Conservation (phyloP, 805 yeast species). For the Yamadazyma endophytica region DNA sequence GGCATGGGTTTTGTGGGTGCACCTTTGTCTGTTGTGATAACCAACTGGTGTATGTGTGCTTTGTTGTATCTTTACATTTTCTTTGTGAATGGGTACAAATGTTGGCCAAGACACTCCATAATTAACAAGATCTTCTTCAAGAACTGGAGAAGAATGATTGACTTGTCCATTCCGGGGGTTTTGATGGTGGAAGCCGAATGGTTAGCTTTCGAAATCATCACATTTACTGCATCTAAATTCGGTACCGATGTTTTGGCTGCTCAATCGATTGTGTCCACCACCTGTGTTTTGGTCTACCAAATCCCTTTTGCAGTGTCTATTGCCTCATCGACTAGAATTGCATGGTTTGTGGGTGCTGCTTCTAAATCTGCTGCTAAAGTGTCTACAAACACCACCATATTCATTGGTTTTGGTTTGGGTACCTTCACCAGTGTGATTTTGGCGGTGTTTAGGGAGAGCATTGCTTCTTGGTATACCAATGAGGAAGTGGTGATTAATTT, state of each 20-base stretch:
- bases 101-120: slow-evolving; percentile 34
- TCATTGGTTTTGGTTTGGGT: slow-evolving; percentile 30
- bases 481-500: slow-evolving; percentile 33
- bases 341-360: slow-evolving; percentile 71
- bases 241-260: slow-evolving; percentile 69
- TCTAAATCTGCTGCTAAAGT: slow-evolving; percentile 33
- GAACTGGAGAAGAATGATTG: slow-evolving; percentile 64
- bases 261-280: slow-evolving; percentile 66
- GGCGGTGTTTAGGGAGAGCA: slow-evolving; percentile 26
- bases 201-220: slow-evolving; percentile 71
- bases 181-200: slow-evolving; percentile 77
- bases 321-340: slow-evolving; percentile 72
- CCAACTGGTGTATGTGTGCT: slow-evolving; percentile 67
- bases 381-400: slow-evolving; percentile 35
- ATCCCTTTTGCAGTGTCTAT: slow-evolving; percentile 73
- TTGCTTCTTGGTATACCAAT: slow-evolving; percentile 40
- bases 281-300: slow-evolving; percentile 66
- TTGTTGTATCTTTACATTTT: slow-evolving; percentile 47
- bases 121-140: slow-evolving; percentile 25
- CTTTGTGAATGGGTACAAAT: slow-evolving; percentile 42
- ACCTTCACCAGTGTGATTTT: slow-evolving; percentile 35
- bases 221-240: slow-evolving; percentile 62
- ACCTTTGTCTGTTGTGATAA: slow-evolving; percentile 67
- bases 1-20: slow-evolving; percentile 73
- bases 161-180: slow-evolving; percentile 67